These are phyloP conservation scores for Fusarium chlamydosporum DNA, from an alignment of 2,329 filamentous ascomycete species.

Conservation along the genomic window DNA sequence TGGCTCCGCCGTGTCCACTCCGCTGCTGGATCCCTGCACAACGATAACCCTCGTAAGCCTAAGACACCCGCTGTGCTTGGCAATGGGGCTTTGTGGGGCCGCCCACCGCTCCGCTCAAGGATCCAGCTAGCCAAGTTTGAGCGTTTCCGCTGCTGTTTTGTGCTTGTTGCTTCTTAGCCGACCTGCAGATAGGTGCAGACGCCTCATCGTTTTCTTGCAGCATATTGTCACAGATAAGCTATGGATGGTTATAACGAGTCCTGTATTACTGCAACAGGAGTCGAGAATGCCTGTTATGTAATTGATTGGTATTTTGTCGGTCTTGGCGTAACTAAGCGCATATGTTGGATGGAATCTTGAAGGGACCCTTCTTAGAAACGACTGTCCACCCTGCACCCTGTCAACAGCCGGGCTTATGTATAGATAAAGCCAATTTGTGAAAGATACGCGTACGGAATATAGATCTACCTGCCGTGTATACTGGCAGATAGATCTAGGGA, in stretches of 20 bases:
- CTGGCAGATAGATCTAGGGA: slow-evolving; percentile 11
- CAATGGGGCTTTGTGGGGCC: slow-evolving; percentile 38
- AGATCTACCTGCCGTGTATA: background rate
- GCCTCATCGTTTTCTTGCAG: slow-evolving; percentile 24
- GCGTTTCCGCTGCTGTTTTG: slow-evolving; percentile 25
- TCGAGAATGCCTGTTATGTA: slow-evolving; percentile 32
- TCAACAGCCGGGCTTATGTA: too few species aligned
- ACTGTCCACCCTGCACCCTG: slow-evolving; percentile 19
- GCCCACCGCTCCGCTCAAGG: slow-evolving; percentile 39
- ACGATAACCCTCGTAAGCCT: slow-evolving; percentile 16
- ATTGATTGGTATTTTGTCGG: slow-evolving; percentile 15
- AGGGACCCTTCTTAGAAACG: background rate
- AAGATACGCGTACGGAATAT: slow-evolving; percentile 14
- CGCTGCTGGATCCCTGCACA: slow-evolving; percentile 32
- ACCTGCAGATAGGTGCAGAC: slow-evolving; percentile 17
- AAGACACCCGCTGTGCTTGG: slow-evolving; percentile 35
- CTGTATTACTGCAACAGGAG: slow-evolving; percentile 15
- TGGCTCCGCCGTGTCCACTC: slow-evolving; percentile 41
- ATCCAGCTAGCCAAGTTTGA: slow-evolving; percentile 1
- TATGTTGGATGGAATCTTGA: slow-evolving; percentile 13
- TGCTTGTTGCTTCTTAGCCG: background rate
- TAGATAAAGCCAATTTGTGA: background rate
- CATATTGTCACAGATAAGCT: slow-evolving; percentile 31
- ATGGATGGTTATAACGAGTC: slow-evolving; percentile 18
- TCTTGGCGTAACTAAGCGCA: slow-evolving; percentile 27